Evolutionary conservation across 805 yeast genomes (phyloP).

Genomic region (Metschnikowia proteae): DNA sequence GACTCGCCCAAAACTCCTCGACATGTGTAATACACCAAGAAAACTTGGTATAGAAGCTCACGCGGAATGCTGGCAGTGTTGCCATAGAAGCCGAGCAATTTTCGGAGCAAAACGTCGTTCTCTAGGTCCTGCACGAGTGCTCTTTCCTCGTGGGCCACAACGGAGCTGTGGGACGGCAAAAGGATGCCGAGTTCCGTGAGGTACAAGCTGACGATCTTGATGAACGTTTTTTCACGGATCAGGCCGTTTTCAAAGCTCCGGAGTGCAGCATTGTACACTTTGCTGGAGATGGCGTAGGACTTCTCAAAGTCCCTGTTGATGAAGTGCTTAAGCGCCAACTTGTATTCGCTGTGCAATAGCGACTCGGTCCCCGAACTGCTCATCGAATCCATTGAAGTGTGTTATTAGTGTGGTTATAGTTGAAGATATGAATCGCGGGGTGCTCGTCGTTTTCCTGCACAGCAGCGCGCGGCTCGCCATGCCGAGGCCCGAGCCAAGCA

Average conservation of each 20-base stretch:
- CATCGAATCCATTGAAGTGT: not conserved
- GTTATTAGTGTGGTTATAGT: not conserved
- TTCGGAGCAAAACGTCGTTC: conserved; percentile 17
- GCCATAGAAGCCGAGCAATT: conserved; percentile 21
- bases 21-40: conserved; percentile 29
- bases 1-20: conserved; percentile 11
- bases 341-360: conserved; percentile 21
- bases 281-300: conserved; percentile 27
- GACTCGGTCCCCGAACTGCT: conserved; percentile 11
- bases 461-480: not conserved
- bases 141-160: conserved; percentile 6
- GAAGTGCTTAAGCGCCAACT: conserved; percentile 36
- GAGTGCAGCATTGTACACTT: conserved; percentile 22
- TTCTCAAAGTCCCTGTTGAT: conserved; percentile 34
- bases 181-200: conserved; percentile 33
- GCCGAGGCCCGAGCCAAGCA: not conserved
- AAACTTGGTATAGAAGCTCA: conserved; percentile 32
- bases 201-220: conserved; percentile 34
- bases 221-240: conserved; percentile 27
- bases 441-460: not conserved
- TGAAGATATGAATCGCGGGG: not conserved
- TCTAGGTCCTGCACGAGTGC: conserved; percentile 15
- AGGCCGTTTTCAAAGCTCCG: conserved; percentile 22
- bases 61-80: conserved; percentile 24
- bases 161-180: conserved; percentile 7